These are phyloP conservation scores for Rhizopogon hawkerae DNA, from an alignment of 1,284 basidiomycete species.

Conservation along the genomic window DNA sequence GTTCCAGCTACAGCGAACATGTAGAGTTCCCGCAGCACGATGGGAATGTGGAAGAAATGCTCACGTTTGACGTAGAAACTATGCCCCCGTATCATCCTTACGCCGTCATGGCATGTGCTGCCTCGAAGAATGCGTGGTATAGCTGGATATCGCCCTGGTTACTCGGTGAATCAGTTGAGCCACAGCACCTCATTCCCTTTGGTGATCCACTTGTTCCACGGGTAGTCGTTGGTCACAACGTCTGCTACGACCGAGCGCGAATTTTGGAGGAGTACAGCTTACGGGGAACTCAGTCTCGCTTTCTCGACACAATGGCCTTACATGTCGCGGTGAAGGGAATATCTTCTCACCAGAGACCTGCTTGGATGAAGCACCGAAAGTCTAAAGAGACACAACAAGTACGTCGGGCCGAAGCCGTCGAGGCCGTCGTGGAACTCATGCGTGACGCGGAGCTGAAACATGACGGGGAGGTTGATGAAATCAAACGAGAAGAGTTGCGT, in stretches of 20 bases:
- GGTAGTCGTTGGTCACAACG: conserved; percentile 89
- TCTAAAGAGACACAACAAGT: conserved; percentile 44
- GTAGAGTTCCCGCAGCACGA: conserved; percentile 55
- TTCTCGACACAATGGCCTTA: conserved; percentile 91
- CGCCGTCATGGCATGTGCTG: conserved; percentile 87
- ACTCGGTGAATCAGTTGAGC: conserved; percentile 54
- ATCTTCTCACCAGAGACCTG: conserved; percentile 89
- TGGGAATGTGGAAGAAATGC: conserved; percentile 58
- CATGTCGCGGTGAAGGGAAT: conserved; percentile 95
- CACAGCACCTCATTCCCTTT: conserved; percentile 72
- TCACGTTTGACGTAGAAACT: conserved; percentile 94
- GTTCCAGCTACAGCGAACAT: conserved; percentile 57
- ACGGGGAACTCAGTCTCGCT: conserved; percentile 65
- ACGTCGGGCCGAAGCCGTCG: conserved; percentile 51
- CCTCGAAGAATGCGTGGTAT: conserved; percentile 83
- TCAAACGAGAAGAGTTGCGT: conserved; percentile 33
- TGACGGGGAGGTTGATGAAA: conserved; percentile 30
- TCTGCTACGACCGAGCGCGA: conserved; percentile 87
- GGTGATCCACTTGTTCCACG: conserved; percentile 47
- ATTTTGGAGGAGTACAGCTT: conserved; percentile 82
- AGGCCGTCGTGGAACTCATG: conserved; percentile 45
- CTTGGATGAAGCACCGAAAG: conserved; percentile 83
- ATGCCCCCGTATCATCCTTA: conserved; percentile 78
- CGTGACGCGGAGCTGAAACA: conserved; percentile 39
- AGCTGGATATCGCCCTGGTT: conserved; percentile 95